Base-by-base conservation (phyloP, 768 basidiomycete genomes). In the Macrolepiota dolichaula region DNA sequence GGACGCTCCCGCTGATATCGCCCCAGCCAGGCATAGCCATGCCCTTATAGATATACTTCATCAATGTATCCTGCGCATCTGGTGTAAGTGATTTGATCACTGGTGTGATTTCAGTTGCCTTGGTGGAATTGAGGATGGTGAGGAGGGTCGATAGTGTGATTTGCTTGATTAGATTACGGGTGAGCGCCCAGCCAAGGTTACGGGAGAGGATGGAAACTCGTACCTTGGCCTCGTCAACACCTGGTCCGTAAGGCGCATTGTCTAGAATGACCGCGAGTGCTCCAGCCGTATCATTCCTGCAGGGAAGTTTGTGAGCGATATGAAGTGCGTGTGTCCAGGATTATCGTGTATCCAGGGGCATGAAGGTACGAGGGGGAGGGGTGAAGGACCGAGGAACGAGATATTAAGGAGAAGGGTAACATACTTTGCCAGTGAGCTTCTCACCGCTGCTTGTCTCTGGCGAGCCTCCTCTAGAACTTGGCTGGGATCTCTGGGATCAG, bases 31-130 rank as follows among this genome's bases (percentile, higher is more conserved):
- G 81, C 78, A 83, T 79, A 2, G 76, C 81, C 96, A 97, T 98
- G 15, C 93, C 96, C 77, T 98, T 98, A 84, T 98, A 98, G 15
- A 98, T 78, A 70, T 96, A 98, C 72, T 96, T 96, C 96, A 97
- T 98, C 57, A 98, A 81, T 35, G 88, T 91, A 69, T 97, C 96
- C 69, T 95, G 92, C 47, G 82, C 76, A 54, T 92, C 89, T 66
- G 82, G 82, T 2, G 87, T 82, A 32, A 98, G 81, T 0, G 80
- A 72, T 68, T 87, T 90, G 71, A 97, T 81, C 53, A 91, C 85
- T 25, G 76, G 76, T 2, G 89, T 80, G 64, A 98, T 93, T 64
- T 98, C 96, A 1, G 92, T 82, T 4, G 94, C 78, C 72, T 96
- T 94, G 12, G 95, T 97, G 60, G 92, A 94, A 80, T 97, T 98